Evolutionary conservation across 2,329 filamentous ascomycete species (phyloP).

Genomic region (Claviceps monticola): DNA sequence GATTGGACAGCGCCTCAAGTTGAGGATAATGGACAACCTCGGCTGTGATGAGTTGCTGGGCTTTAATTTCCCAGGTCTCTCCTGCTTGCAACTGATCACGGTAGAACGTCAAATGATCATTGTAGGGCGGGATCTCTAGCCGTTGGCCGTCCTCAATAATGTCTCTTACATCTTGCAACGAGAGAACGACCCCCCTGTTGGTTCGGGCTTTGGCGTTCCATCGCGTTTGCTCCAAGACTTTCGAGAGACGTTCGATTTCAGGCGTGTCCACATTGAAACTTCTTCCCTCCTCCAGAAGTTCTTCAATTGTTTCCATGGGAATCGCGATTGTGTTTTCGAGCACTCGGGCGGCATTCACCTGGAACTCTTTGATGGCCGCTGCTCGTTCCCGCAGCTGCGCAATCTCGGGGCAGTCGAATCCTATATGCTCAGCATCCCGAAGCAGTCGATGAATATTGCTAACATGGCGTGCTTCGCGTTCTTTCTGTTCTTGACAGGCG

Average conservation of each 20-base stretch:
- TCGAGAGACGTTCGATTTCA: slow-evolving; percentile 71
- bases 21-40: slow-evolving; percentile 90
- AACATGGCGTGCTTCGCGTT: slow-evolving; percentile 77
- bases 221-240: slow-evolving; percentile 67
- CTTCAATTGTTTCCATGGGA: slow-evolving; percentile 65
- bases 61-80: slow-evolving; percentile 83
- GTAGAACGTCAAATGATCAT: slow-evolving; percentile 65
- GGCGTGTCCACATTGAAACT: slow-evolving; percentile 84
- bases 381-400: slow-evolving; percentile 71
- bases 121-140: slow-evolving; percentile 64
- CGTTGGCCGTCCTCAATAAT: slow-evolving; percentile 66
- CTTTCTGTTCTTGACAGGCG: slow-evolving; percentile 51
- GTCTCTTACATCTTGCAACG: slow-evolving; percentile 63
- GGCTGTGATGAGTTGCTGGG: slow-evolving; percentile 81
- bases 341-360: slow-evolving; percentile 56
- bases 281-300: slow-evolving; percentile 78
- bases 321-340: slow-evolving; percentile 51
- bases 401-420: slow-evolving; percentile 90
- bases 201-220: slow-evolving; percentile 72
- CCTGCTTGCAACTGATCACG: slow-evolving; percentile 64
- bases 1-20: slow-evolving; percentile 76
- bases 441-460: slow-evolving; percentile 80
- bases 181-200: slow-evolving; percentile 50
- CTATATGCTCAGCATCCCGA: slow-evolving; percentile 68
- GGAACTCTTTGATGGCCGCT: slow-evolving; percentile 73